phyloP scores from a whole-genome alignment of 495 filamentous ascomycete genomes.

The Chlorociboria aeruginascens region DNA sequence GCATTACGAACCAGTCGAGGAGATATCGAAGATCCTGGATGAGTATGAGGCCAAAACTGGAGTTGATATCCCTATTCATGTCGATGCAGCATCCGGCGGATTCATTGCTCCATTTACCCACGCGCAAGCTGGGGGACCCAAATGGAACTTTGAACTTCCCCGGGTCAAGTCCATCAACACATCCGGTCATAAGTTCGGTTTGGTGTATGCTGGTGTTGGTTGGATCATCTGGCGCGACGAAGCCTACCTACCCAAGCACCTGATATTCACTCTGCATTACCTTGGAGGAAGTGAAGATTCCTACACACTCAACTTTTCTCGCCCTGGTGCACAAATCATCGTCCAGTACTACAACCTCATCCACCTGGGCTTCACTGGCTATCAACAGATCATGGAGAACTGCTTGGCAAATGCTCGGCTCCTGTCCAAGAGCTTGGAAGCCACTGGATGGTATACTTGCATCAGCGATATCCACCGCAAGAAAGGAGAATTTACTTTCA shows the following conservation, averaged over 20 bases:
- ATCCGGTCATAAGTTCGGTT: slow-evolving; percentile 64
- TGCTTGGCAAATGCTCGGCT: slow-evolving; percentile 56
- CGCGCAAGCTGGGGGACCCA: slow-evolving; percentile 43
- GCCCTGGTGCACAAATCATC: slow-evolving; percentile 59
- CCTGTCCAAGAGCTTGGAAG: slow-evolving; percentile 55
- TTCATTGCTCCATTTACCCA: slow-evolving; percentile 65
- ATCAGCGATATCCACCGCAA: slow-evolving; percentile 58
- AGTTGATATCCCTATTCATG: slow-evolving; percentile 59
- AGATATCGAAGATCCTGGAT: slow-evolving; percentile 53
- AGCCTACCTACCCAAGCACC: slow-evolving; percentile 51
- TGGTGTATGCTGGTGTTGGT: slow-evolving; percentile 60
- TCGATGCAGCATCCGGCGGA: slow-evolving; percentile 61
- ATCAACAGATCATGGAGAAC: slow-evolving; percentile 56
- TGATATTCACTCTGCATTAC: slow-evolving; percentile 67
- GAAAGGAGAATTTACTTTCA: slow-evolving; percentile 13
- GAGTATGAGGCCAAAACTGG: slow-evolving; percentile 52
- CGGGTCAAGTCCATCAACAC: slow-evolving; percentile 66
- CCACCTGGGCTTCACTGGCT: slow-evolving; percentile 58
- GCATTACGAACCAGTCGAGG: slow-evolving; percentile 65
- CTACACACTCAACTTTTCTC: slow-evolving; percentile 66
- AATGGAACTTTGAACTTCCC: slow-evolving; percentile 60
- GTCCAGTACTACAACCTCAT: slow-evolving; percentile 72
- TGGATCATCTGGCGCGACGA: slow-evolving; percentile 70
- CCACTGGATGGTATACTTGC: slow-evolving; percentile 58
- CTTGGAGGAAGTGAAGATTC: slow-evolving; percentile 64